phyloP scores from a whole-genome alignment of 805 yeast genomes.

The Yarrowia sp. region DNA sequence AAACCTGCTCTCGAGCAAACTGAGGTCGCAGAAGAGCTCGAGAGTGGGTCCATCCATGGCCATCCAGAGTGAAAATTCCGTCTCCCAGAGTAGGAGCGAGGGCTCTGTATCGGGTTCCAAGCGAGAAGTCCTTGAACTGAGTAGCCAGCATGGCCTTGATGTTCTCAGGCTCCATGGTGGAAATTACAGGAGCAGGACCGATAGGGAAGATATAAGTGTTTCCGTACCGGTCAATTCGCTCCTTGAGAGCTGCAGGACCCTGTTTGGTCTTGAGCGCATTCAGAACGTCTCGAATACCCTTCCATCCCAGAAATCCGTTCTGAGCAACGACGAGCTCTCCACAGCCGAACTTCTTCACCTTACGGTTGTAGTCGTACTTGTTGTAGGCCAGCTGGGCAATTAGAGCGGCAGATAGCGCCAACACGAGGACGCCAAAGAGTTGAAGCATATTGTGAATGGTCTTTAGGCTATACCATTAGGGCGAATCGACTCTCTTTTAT shows the following conservation, averaged over 20 bases:
- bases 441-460: conserved; percentile 13
- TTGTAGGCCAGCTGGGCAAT: conserved; percentile 30
- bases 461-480: background rate
- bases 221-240: conserved; percentile 18
- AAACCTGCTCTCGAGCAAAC: conserved; percentile 49
- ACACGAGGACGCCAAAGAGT: conserved; percentile 12
- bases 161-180: conserved; percentile 49
- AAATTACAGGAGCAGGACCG: conserved; percentile 32
- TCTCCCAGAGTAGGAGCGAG: conserved; percentile 49
- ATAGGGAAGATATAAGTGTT: conserved; percentile 7
- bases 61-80: conserved; percentile 52
- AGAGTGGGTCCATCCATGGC: conserved; percentile 51
- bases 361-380: conserved; percentile 31
- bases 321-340: conserved; percentile 7
- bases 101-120: conserved; percentile 46
- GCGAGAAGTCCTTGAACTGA: conserved; percentile 48
- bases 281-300: background rate
- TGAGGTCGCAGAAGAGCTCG: conserved; percentile 51
- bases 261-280: background rate
- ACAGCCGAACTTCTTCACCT: conserved; percentile 31
- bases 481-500: background rate
- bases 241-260: conserved; percentile 14
- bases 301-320: conserved; percentile 29
- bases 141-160: conserved; percentile 49
- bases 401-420: conserved; percentile 25